Evolutionary conservation across 2,329 filamentous ascomycete species (phyloP), one percentile per base, ranked within the genome.

Genomic region (Basipetospora chlamydospora): DNA sequence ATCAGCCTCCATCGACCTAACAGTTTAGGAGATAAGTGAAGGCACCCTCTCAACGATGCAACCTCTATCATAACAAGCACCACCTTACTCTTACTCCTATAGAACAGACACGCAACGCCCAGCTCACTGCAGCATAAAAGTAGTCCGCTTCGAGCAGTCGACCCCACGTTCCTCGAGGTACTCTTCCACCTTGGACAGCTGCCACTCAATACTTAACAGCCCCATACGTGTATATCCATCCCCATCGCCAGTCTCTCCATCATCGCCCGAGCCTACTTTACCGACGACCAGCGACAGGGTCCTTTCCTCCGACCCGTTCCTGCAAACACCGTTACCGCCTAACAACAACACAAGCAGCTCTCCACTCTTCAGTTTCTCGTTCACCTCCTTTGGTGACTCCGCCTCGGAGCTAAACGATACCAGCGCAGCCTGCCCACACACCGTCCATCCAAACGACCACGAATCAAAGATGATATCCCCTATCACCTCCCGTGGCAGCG

Each of bases 341-440:
- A 34, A 23, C n/a, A 26, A n/a, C 22, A 34, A 8, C 13, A 21
- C 32, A 7, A 15, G 13, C 32, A 34, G 22, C 17, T 34, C 32
- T n/a, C 21, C 32, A 10, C n/a, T 34, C 21, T 13, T 25, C 6
- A 34, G 32, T 21, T 25, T 34, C 22, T 34, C 25, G 22, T 34
- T 34, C 12, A 26, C 32, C n/a, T 23, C 20, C 32, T 26, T 34
- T 13, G 32, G 32, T 12, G 32, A 34, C n/a, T 34, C 22, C 11
- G 17, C 22, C 9, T 13, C 10, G 32, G 5, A 4, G 13, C 32
- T 34, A 13, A 34, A 26, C 12, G 32, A 34, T 7, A 34, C 32
- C 12, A 12, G 10, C 6, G 32, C 13, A 12, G 32, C n/a, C n/a
- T 17, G 25, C n/a, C 15, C 32, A 13, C 22, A 34, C 12, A 34